A percentile compares a stretch with the other conserved stretches of the same genome.
phyloP scores from a whole-genome alignment of 345 rosid species.

The Reutealis trisperma region DNA sequence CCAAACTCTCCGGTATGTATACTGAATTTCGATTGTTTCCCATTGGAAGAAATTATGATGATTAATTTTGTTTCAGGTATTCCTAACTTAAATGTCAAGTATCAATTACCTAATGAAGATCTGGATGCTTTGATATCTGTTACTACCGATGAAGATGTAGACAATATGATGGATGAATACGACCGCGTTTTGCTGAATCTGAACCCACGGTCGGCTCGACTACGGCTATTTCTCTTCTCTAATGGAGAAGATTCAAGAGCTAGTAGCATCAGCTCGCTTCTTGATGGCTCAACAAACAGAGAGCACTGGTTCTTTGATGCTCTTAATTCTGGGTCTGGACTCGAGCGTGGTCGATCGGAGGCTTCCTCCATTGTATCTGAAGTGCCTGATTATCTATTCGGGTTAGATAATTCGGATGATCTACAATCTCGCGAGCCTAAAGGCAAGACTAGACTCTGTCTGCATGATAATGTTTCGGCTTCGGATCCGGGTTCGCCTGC shows the following conservation, averaged over 20 bases:
- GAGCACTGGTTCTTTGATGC: constrained; percentile 95
- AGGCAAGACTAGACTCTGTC: constrained; percentile 36
- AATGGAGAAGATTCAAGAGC: constrained; percentile 61
- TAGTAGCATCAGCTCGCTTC: constrained; percentile 82
- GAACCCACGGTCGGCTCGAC: constrained; percentile 74
- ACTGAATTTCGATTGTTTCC: too few relatives aligned
- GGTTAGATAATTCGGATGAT: constrained; percentile 77
- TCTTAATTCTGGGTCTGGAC: constrained; percentile 61
- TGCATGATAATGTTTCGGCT: constrained; percentile 57
- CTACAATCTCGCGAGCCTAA: constrained; percentile 53
- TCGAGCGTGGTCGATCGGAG: constrained; percentile 80
- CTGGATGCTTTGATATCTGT: constrained; percentile 94
- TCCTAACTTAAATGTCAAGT: constrained; percentile 68
- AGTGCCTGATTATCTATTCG: constrained; percentile 87
- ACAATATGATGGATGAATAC: constrained; percentile 98
- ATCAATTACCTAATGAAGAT: constrained; percentile 95
- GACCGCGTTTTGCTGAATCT: constrained; percentile 73
- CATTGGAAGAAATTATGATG: background rate
- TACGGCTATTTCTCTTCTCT: constrained; percentile 74
- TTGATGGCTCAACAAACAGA: constrained; percentile 77
- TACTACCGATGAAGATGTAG: constrained; percentile 89
- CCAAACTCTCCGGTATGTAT: constrained; percentile 68
- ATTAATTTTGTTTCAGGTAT: constrained; percentile 40
- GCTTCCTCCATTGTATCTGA: constrained; percentile 86
- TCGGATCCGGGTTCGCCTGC: constrained; percentile 94